These are phyloP conservation scores for Raphanus raphanistrum DNA, from an alignment of 345 rosid genomes.

Conservation along the genomic window DNA sequence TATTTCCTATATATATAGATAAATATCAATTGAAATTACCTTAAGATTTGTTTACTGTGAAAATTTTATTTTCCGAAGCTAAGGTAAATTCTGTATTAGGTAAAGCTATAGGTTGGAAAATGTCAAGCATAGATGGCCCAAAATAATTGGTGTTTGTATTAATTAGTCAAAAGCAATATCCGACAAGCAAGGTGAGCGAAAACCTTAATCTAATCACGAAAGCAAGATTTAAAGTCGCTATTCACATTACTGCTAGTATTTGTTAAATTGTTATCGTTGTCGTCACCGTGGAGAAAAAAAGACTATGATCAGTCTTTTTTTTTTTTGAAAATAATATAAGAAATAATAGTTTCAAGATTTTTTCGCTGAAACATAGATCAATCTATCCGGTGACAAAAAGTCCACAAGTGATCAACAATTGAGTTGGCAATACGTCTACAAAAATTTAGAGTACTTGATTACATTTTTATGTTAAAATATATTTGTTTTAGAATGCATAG, in stretches of 20 bases:
- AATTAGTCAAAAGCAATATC: constrained; percentile 39
- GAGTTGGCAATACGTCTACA: not conserved
- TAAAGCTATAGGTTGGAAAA: constrained; percentile 1
- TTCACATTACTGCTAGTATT: constrained; percentile 28
- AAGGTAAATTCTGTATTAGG: not conserved
- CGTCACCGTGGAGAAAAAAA: constrained; percentile 20
- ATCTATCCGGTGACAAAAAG: not conserved
- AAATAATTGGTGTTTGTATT: constrained; percentile 10
- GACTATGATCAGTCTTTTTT: not conserved
- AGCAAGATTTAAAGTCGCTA: constrained; percentile 23
- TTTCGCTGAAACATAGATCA: not conserved
- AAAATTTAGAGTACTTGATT: not conserved
- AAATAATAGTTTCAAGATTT: not conserved
- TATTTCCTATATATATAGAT: not conserved
- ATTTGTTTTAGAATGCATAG: not conserved
- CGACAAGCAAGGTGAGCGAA: constrained; percentile 39
- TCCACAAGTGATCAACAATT: not conserved
- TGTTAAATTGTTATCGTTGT: not conserved
- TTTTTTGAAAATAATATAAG: not conserved
- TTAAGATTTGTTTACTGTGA: not conserved
- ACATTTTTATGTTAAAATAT: not conserved
- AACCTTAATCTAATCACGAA: constrained; percentile 39
- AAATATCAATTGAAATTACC: not conserved
- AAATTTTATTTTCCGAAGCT: not conserved
- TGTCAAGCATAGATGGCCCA: constrained; percentile 23